These are phyloP conservation scores for Pestalotiopsis fici DNA, from an alignment of 2,329 filamentous ascomycete species.

Conservation along the genomic window DNA sequence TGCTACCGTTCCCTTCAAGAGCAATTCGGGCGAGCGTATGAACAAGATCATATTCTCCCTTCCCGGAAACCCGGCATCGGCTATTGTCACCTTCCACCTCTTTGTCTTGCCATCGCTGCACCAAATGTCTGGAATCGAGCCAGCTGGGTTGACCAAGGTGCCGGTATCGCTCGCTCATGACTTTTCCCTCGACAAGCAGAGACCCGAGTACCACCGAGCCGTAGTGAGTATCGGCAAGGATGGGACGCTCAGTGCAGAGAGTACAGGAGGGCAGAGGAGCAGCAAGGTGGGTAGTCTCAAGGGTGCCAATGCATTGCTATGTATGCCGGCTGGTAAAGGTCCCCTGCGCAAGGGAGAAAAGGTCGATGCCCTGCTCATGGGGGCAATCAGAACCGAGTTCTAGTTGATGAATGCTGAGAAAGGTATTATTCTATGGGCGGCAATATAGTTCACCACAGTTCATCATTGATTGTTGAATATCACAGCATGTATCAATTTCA, in stretches of 20 bases:
- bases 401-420: neutral
- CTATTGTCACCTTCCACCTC: constrained; percentile 89
- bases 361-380: constrained; percentile 82
- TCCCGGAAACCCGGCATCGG: constrained; percentile 91
- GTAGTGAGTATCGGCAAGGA: constrained; percentile 67
- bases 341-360: constrained; percentile 67
- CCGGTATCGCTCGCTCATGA: constrained; percentile 72
- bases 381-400: constrained; percentile 26
- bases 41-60: constrained; percentile 82
- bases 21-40: constrained; percentile 57
- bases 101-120: constrained; percentile 90
- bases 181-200: constrained; percentile 70
- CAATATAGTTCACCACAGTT: neutral
- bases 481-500: too few relatives aligned
- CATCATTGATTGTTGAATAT: too few relatives aligned
- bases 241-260: constrained; percentile 71
- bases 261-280: constrained; percentile 89
- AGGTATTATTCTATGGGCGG: too few relatives aligned
- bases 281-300: constrained; percentile 86
- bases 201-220: constrained; percentile 90
- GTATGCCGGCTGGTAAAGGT: constrained; percentile 67
- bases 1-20: constrained; percentile 76
- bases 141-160: constrained; percentile 70
- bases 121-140: constrained; percentile 68
- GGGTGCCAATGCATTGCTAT: constrained; percentile 84